phyloP scores from a whole-genome alignment of 176 grass and related monocot species.

The Carex cristatella region DNA sequence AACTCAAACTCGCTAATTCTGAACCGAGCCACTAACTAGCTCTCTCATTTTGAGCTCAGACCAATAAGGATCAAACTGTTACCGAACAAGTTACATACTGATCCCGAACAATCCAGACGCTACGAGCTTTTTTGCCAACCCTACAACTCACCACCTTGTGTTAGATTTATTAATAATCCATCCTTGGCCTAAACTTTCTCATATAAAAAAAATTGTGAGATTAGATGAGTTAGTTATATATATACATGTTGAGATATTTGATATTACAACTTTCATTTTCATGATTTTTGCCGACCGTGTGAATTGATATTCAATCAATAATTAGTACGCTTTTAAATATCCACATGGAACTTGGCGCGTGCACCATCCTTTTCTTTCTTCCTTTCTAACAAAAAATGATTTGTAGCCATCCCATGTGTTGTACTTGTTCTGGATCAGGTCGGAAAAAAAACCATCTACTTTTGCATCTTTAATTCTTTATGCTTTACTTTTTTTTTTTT shows the following conservation, averaged over 20 bases:
- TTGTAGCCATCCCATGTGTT: neutral
- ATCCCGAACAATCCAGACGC: too few species aligned
- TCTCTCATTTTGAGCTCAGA: too few species aligned
- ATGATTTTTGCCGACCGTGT: neutral
- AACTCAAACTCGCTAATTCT: too few species aligned
- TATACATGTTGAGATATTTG: neutral
- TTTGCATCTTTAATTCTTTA: neutral
- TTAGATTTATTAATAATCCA: neutral
- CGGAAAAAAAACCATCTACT: neutral
- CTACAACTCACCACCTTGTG: neutral
- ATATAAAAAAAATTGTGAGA: neutral
- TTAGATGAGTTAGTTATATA: neutral
- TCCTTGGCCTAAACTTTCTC: neutral
- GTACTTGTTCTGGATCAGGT: neutral
- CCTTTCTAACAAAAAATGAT: neutral
- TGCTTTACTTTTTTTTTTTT: neutral
- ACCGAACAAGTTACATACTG: too few species aligned
- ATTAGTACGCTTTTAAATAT: neutral
- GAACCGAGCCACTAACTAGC: too few species aligned
- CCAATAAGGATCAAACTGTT: too few species aligned
- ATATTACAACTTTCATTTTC: slow-evolving; percentile 3
- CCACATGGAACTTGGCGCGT: neutral
- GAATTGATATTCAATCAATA: neutral
- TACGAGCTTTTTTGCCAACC: too few species aligned
- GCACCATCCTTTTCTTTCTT: neutral